Evolutionary conservation across 306 rosid genomes (phyloP).

Genomic region (Benincasa hispida): DNA sequence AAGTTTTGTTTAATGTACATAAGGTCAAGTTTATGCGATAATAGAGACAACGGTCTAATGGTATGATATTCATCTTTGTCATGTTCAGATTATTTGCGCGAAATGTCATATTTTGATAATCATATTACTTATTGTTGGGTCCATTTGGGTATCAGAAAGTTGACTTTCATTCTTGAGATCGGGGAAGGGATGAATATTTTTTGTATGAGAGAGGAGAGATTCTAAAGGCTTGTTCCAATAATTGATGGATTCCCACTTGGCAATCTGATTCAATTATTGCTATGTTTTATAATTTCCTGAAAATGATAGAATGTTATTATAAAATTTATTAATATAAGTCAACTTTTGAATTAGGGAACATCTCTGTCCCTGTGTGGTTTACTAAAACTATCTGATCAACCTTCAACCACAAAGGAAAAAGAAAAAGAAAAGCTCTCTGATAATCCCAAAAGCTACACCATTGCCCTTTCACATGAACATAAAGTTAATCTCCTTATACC

Average conservation of each 20-base stretch:
- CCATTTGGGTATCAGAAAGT: neutral
- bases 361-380: neutral
- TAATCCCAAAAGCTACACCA: neutral
- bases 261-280: neutral
- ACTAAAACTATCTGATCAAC: neutral
- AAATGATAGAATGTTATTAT: neutral
- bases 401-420: neutral
- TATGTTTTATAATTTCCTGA: neutral
- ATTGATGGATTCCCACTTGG: slow-evolving; percentile 1
- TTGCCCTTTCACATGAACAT: slow-evolving; percentile 13
- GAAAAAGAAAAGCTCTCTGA: neutral
- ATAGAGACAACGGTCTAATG: neutral
- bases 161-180: neutral
- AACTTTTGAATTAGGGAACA: neutral
- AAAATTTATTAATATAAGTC: neutral
- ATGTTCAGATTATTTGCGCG: neutral
- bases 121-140: neutral
- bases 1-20: neutral
- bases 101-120: neutral
- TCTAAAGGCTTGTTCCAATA: neutral
- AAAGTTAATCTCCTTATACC: slow-evolving; percentile 6
- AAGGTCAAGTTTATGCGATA: neutral
- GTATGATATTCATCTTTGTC: neutral
- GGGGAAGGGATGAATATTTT: neutral
- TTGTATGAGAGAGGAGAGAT: neutral